phyloP scores from a whole-genome alignment of 805 yeast species.

The Teunomyces lycoperdinae region DNA sequence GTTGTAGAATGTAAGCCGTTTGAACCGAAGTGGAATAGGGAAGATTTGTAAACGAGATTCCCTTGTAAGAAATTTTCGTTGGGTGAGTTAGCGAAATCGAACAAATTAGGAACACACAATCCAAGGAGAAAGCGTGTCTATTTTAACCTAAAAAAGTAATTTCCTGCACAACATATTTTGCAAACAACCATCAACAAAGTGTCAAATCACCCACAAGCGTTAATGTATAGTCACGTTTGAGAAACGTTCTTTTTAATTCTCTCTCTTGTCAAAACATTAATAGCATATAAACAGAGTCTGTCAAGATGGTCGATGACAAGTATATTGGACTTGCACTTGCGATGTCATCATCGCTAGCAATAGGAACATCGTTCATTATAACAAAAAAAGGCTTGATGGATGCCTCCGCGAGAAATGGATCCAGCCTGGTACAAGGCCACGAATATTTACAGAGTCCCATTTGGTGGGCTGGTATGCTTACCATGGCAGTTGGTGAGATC shows the following conservation, averaged over 20 bases:
- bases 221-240: background rate
- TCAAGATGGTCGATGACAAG: slow-evolving; percentile 64
- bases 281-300: background rate
- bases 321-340: slow-evolving; percentile 88
- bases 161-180: background rate
- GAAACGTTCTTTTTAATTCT: no score
- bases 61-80: background rate
- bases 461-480: slow-evolving; percentile 91
- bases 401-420: slow-evolving; percentile 53
- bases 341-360: slow-evolving; percentile 81
- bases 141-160: background rate
- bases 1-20: no score
- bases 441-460: slow-evolving; percentile 79
- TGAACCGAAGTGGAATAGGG: no score
- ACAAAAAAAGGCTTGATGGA: slow-evolving; percentile 83
- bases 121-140: background rate
- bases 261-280: no score
- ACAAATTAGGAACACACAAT: background rate
- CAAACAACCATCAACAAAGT: slow-evolving; percentile 15
- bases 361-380: slow-evolving; percentile 85
- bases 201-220: slow-evolving; percentile 23
- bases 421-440: slow-evolving; percentile 59
- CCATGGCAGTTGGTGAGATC: slow-evolving; percentile 88
- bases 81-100: background rate
- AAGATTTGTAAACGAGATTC: no score